Evolutionary conservation across 331 rosid genomes (phyloP).

Genomic region (Dryas integrifolia): DNA sequence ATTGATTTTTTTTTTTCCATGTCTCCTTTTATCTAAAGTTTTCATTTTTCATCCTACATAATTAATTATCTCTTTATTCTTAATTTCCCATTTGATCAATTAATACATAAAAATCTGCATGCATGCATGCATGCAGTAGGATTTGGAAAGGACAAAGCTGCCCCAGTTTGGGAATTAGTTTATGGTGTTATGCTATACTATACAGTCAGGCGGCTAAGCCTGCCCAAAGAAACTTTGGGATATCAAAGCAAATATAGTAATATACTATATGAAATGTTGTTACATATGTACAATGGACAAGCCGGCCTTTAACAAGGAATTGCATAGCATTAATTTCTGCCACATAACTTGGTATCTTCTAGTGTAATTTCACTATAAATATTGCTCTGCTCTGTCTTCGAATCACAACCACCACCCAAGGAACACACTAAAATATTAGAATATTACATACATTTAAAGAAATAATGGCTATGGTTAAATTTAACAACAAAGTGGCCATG

Average conservation of each 20-base stretch:
- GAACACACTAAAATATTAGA: neutral
- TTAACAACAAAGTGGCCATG: neutral
- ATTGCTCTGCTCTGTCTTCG: neutral
- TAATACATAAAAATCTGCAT: too few species aligned
- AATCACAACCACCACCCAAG: neutral
- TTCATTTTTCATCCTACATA: too few species aligned
- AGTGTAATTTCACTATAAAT: neutral
- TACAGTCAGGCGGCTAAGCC: too few species aligned
- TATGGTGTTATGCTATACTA: neutral
- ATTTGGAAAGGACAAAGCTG: neutral
- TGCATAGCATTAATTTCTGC: too few species aligned
- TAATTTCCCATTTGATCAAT: too few species aligned
- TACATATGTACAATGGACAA: neutral
- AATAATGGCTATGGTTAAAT: neutral
- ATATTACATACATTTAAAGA: neutral
- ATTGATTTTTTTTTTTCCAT: too few species aligned
- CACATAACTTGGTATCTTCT: too few species aligned
- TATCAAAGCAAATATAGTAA: too few species aligned
- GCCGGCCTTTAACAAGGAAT: neutral
- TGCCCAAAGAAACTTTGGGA: too few species aligned
- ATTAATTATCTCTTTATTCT: too few species aligned
- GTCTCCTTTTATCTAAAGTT: too few species aligned
- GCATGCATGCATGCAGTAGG: neutral
- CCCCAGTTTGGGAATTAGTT: neutral
- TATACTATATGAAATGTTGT: too few species aligned